Evolutionary conservation across 2,329 filamentous ascomycete genomes (phyloP).

Genomic region (Aspergillaceae sp.): DNA sequence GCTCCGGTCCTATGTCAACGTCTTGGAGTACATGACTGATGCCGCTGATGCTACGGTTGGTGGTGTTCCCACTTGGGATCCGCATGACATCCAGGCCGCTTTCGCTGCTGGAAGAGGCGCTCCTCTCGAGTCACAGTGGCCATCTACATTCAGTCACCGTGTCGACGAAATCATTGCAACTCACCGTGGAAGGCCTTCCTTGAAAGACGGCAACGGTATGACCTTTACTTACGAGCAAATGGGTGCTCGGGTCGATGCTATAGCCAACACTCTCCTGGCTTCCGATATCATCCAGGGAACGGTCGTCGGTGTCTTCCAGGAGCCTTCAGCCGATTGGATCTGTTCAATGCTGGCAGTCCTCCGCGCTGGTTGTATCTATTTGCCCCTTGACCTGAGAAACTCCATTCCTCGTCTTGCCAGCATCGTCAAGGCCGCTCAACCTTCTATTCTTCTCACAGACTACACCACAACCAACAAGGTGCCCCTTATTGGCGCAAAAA

Average conservation of each 20-base stretch:
- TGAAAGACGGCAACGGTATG: constrained; percentile 20
- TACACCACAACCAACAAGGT: background rate
- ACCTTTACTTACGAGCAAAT: constrained; percentile 32
- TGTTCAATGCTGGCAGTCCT: constrained; percentile 24
- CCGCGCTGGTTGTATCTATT: background rate
- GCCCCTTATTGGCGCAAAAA: background rate
- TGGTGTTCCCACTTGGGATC: background rate
- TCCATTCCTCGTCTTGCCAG: background rate
- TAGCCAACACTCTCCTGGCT: constrained; percentile 22
- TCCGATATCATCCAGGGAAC: constrained; percentile 10
- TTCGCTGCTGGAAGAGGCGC: constrained; percentile 10
- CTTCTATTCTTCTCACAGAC: constrained; percentile 1
- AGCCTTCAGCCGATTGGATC: constrained; percentile 15
- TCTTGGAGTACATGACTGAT: background rate
- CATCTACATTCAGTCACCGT: constrained; percentile 26
- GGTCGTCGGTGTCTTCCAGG: constrained; percentile 34
- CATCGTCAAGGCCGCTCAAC: constrained; percentile 1
- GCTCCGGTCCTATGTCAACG: background rate
- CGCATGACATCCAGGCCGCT: background rate
- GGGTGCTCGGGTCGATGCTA: constrained; percentile 23
- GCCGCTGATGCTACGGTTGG: background rate
- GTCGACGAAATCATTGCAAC: constrained; percentile 26
- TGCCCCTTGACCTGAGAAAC: background rate
- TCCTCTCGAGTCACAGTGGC: constrained; percentile 17
- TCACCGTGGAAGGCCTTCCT: constrained; percentile 13